Evolutionary conservation across 495 filamentous ascomycete genomes (phyloP).

Genomic region (Neurospora sp.): DNA sequence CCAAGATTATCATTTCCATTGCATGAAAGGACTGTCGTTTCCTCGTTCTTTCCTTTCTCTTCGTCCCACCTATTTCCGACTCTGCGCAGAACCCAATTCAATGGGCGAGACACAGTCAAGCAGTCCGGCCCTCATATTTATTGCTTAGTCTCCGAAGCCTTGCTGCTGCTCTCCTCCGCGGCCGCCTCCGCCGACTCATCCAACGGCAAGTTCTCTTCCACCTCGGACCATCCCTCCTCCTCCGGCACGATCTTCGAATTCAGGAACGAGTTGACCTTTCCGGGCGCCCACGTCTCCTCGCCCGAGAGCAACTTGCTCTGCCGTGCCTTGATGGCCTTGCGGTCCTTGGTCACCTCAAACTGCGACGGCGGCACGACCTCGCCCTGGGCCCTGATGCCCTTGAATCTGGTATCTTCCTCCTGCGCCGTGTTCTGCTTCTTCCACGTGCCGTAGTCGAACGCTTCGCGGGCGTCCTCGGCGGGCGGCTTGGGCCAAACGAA

Average conservation of each 20-base stretch:
- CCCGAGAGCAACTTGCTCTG: slow-evolving; percentile 23
- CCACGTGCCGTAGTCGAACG: slow-evolving; percentile 22
- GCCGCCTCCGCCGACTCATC: slow-evolving; percentile 7
- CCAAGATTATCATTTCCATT: not conserved
- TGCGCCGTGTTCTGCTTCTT: slow-evolving; percentile 15
- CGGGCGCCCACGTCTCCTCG: slow-evolving; percentile 28
- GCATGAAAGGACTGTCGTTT: not conserved
- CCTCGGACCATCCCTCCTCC: slow-evolving; percentile 24
- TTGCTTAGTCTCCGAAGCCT: not conserved
- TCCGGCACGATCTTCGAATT: slow-evolving; percentile 23
- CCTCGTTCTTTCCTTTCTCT: not conserved
- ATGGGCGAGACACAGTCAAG: not conserved
- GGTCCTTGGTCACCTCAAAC: slow-evolving; percentile 7
- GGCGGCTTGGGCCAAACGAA: slow-evolving; percentile 74
- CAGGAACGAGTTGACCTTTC: slow-evolving; percentile 35
- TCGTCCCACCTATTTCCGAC: not conserved
- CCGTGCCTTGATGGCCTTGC: slow-evolving; percentile 20
- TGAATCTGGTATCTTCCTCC: slow-evolving; percentile 34
- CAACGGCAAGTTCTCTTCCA: slow-evolving; percentile 11
- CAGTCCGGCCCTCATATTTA: not conserved
- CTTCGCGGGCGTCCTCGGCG: slow-evolving; percentile 34
- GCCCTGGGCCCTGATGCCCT: slow-evolving; percentile 15
- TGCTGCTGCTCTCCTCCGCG: slow-evolving; percentile 5
- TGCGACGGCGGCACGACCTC: slow-evolving; percentile 14
- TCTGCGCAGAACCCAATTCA: not conserved